Conservation (phyloP, 495 filamentous ascomycete genomes). For the Aspergillus kassunensis region DNA sequence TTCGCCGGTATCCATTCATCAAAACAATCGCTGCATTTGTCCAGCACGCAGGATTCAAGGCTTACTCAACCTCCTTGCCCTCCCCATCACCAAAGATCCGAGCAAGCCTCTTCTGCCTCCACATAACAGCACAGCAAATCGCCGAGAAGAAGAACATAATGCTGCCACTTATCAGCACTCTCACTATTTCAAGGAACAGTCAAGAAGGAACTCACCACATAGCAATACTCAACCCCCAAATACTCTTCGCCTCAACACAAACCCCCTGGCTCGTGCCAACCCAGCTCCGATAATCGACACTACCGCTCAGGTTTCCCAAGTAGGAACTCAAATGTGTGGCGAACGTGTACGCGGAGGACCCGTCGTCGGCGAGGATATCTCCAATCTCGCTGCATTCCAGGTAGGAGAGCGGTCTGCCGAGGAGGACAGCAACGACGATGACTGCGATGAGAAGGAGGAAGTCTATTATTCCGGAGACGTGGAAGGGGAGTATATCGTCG, state of each 20-base stretch:
- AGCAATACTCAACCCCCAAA: slow-evolving; percentile 85
- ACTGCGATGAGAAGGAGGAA: slow-evolving; percentile 63
- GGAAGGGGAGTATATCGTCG: slow-evolving; percentile 69
- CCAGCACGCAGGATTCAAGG: neutral
- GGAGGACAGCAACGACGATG: slow-evolving; percentile 62
- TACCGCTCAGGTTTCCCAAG: slow-evolving; percentile 35
- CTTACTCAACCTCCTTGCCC: neutral
- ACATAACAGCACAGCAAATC: slow-evolving; percentile 54
- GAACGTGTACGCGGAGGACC: slow-evolving; percentile 42
- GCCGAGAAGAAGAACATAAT: slow-evolving; percentile 68
- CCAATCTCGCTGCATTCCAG: slow-evolving; percentile 64
- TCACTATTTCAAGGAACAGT: neutral
- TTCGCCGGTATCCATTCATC: neutral
- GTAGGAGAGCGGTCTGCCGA: slow-evolving; percentile 78
- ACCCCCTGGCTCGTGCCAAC: slow-evolving; percentile 62
- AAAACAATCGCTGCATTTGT: neutral
- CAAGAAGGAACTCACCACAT: slow-evolving; percentile 52
- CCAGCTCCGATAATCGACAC: slow-evolving; percentile 55
- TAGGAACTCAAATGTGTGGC: slow-evolving; percentile 39
- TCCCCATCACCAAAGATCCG: neutral
- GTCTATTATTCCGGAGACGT: slow-evolving; percentile 63
- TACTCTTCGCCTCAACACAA: slow-evolving; percentile 81
- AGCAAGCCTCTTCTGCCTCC: slow-evolving; percentile 49
- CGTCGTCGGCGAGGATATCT: slow-evolving; percentile 18
- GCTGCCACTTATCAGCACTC: too few relatives aligned